Evolutionary conservation across 345 rosid species (phyloP).

Genomic region (Populus tremula): DNA sequence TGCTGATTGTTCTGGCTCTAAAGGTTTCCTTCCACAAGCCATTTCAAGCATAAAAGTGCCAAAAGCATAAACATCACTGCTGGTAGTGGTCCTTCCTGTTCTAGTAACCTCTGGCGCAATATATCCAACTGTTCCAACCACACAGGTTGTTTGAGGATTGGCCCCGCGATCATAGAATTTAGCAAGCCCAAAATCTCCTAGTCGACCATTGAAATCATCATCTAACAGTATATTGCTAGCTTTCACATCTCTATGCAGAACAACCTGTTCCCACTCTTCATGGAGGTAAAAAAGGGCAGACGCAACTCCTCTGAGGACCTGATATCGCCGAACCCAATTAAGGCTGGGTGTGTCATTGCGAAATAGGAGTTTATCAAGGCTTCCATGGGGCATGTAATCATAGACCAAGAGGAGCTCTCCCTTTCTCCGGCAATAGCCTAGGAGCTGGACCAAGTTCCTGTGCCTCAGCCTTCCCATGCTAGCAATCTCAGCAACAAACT

Average conservation of each 20-base stretch:
- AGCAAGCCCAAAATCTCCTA: slow-evolving; percentile 10
- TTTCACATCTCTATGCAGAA: slow-evolving; percentile 13
- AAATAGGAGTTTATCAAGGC: slow-evolving; percentile 4
- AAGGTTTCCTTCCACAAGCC: neutral
- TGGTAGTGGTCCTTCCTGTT: slow-evolving; percentile 3
- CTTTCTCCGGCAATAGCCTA: slow-evolving; percentile 3
- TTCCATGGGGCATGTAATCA: slow-evolving; percentile 1
- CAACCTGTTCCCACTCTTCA: slow-evolving; percentile 9
- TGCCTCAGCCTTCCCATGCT: slow-evolving; percentile 8
- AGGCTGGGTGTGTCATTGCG: neutral
- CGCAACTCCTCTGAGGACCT: neutral
- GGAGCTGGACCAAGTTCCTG: slow-evolving; percentile 1
- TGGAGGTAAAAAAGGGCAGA: slow-evolving; percentile 7
- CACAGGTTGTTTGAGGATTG: neutral
- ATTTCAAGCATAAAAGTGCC: neutral
- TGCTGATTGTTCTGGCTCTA: neutral
- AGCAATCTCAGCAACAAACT: slow-evolving; percentile 6
- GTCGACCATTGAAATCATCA: neutral
- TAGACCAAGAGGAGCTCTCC: slow-evolving; percentile 5
- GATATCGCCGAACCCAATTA: neutral
- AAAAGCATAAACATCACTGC: slow-evolving; percentile 9
- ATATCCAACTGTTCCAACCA: slow-evolving; percentile 7
- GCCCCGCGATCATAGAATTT: neutral
- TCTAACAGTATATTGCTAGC: slow-evolving; percentile 5
- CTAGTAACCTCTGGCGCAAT: slow-evolving; percentile 1